A percentile compares a stretch with the other conserved stretches of the same genome.
phyloP scores from a whole-genome alignment of 176 grass and related monocot genomes.

The Aegilops bicornis region DNA sequence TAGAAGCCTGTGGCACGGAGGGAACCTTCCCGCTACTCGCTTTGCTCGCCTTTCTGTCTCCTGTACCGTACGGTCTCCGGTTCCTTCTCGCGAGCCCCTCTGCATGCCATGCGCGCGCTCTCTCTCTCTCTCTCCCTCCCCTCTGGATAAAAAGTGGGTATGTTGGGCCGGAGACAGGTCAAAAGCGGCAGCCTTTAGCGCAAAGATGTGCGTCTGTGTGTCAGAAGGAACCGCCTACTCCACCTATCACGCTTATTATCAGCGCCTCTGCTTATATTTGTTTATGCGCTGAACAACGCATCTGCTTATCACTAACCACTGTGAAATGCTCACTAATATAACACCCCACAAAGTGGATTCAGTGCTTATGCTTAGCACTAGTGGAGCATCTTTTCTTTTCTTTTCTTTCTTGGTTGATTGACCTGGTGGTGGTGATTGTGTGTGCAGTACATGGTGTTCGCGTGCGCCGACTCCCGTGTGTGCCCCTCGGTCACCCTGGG shows the following conservation, averaged over 20 bases:
- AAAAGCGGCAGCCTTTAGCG: background rate
- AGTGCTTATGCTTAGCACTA: background rate
- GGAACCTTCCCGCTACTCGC: background rate
- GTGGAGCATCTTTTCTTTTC: background rate
- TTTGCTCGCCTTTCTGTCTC: background rate
- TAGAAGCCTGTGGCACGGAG: background rate
- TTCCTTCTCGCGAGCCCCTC: background rate
- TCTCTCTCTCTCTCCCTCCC: background rate
- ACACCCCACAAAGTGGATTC: background rate
- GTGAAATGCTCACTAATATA: background rate
- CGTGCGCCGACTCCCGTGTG: slow-evolving; percentile 82
- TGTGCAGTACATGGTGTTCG: slow-evolving; percentile 96
- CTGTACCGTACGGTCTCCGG: background rate
- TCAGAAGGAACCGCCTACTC: background rate
- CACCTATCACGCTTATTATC: background rate
- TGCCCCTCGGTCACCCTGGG: slow-evolving; percentile 94
- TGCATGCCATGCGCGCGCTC: too few relatives aligned
- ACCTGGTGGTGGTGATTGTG: background rate
- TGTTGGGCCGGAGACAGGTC: background rate
- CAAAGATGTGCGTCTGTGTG: background rate
- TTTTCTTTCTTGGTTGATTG: background rate
- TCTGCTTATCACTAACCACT: slow-evolving; percentile 22
- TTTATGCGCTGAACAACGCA: background rate
- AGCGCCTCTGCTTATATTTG: background rate
- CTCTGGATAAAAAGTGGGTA: background rate